These are phyloP conservation scores for Gardenia jasminoides DNA, from an alignment of 257 asterid genomes.

Conservation along the genomic window DNA sequence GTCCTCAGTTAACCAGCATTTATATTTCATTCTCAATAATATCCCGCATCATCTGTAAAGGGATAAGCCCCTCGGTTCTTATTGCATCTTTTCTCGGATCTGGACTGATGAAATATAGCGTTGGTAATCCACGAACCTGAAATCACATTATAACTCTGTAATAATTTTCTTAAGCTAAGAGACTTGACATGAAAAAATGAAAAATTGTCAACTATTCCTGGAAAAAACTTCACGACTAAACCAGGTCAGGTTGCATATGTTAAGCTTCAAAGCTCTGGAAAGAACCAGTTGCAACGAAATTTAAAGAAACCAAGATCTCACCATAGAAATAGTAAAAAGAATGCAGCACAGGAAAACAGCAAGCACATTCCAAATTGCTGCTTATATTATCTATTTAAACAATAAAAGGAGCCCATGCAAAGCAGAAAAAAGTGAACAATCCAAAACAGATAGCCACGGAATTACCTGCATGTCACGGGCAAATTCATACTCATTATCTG, in stretches of 20 bases:
- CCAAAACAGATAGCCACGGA: constrained; percentile 3
- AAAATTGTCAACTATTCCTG: background rate
- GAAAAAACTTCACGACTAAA: background rate
- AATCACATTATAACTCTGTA: constrained; percentile 6
- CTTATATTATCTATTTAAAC: background rate
- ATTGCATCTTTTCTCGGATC: constrained; percentile 86
- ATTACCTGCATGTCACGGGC: constrained; percentile 91
- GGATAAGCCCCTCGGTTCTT: constrained; percentile 95
- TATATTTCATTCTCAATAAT: constrained; percentile 81
- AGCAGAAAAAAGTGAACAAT: background rate
- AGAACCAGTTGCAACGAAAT: background rate
- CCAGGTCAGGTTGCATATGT: background rate
- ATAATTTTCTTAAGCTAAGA: background rate
- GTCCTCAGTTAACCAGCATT: constrained; percentile 8
- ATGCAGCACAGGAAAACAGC: background rate
- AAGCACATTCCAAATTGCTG: background rate
- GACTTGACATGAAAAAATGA: background rate
- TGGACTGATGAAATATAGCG: constrained; percentile 87
- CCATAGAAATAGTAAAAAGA: background rate
- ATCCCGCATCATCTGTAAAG: constrained; percentile 85
- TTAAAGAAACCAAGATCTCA: background rate
- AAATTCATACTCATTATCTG: constrained; percentile 91
- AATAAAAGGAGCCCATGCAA: background rate
- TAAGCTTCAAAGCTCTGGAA: background rate
- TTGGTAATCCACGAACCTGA: constrained; percentile 94